Conservation (phyloP, 2,329 filamentous ascomycete species). For the Cordyceps farinosa region DNA sequence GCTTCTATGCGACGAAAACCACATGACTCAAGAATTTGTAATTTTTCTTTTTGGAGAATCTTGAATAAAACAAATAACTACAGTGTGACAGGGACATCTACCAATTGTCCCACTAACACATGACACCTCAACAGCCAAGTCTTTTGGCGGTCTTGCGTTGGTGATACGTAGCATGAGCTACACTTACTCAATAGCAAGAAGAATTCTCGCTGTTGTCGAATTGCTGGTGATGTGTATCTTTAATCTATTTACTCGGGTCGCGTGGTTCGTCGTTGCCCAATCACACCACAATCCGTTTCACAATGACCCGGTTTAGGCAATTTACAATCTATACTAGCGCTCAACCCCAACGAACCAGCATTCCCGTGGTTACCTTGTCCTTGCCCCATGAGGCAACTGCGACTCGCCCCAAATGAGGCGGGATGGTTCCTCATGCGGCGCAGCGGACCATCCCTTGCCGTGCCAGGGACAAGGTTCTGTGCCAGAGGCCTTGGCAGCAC, state of each 20-base stretch:
- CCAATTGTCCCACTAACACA: neutral
- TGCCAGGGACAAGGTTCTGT: neutral
- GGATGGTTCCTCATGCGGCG: neutral
- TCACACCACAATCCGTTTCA: neutral
- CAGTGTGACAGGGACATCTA: no score
- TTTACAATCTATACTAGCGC: neutral
- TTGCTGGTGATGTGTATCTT: neutral
- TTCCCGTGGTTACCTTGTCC: neutral
- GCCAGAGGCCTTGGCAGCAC: neutral
- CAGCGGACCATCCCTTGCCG: neutral
- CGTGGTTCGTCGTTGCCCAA: neutral
- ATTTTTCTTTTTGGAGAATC: neutral
- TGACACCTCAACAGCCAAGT: neutral
- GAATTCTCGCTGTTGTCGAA: neutral
- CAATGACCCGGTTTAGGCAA: neutral
- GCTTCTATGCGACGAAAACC: neutral
- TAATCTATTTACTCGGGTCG: slow-evolving; percentile 1
- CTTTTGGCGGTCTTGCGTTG: neutral
- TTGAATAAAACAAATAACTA: neutral
- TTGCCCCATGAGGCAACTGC: neutral
- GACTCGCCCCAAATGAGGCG: neutral
- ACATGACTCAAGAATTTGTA: neutral
- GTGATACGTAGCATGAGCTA: slow-evolving; percentile 8
- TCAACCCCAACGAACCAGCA: neutral
- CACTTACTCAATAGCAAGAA: neutral